Conservation (phyloP, 1,284 basidiomycete species). For the Tilletiopsis washingtonensis region DNA sequence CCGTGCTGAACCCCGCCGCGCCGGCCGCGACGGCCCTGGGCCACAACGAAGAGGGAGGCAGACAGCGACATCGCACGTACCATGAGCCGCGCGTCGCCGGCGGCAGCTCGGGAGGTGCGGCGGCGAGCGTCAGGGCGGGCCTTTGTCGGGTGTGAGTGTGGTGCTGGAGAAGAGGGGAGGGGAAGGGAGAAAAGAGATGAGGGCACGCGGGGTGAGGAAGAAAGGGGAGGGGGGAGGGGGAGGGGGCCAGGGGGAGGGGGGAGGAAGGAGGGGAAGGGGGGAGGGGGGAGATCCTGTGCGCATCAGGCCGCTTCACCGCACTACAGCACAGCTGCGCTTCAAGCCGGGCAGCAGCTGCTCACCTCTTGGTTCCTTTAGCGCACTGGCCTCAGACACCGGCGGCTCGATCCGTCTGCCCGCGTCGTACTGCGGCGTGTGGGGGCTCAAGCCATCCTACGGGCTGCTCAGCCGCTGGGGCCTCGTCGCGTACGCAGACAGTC, state of each 20-base stretch:
- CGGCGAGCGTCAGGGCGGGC: slow-evolving; percentile 33
- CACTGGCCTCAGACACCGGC: slow-evolving; percentile 88
- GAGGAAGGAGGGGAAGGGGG: too few species aligned
- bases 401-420: slow-evolving; percentile 88
- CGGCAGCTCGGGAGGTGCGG: slow-evolving; percentile 47
- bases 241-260: too few species aligned
- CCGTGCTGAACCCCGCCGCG: slow-evolving; percentile 30
- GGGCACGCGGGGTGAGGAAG: too few species aligned
- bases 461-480: slow-evolving; percentile 83
- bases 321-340: too few species aligned
- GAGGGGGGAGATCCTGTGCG: too few species aligned
- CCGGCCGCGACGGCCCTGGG: not conserved
- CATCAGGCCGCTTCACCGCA: too few species aligned
- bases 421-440: slow-evolving; percentile 83
- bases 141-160: slow-evolving; percentile 29
- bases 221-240: too few species aligned
- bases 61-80: not conserved
- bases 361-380: too few species aligned
- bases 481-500: slow-evolving; percentile 83
- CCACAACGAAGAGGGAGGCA: not conserved
- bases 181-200: too few species aligned
- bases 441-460: slow-evolving; percentile 91
- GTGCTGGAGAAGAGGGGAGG: too few species aligned
- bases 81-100: slow-evolving; percentile 42
- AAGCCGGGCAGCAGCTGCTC: too few species aligned